Evolutionary conservation across 2,329 filamentous ascomycete genomes (phyloP), one percentile per base, ranked within the genome.

Genomic region (Paraphoma chrysanthemicola): DNA sequence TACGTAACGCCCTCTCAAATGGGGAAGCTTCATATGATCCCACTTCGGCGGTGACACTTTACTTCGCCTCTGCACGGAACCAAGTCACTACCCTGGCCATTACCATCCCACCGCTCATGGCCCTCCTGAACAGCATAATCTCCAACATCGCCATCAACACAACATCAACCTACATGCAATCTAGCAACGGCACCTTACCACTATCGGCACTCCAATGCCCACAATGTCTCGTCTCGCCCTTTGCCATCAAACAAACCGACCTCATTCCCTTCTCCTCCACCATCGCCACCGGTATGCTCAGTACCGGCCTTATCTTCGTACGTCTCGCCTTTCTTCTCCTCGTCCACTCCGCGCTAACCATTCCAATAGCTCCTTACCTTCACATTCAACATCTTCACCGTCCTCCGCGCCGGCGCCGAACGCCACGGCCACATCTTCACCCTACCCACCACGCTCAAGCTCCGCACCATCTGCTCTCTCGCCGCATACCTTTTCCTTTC

Each of bases 401-500:
- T 36, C 33, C 33, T 36, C 14, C 33, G 33, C 9, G 9, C 33
- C 33, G 33, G 33, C 9, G 33, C 33, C 33, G 9, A 10, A 10
- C 33, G 14, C 18, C 36, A 51, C 29, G 53, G 53, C 31, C 47
- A 51, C 44, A 28, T 55, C 48, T 30, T 55, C 47, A 46, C 53
- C 14, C 53, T 55, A 11, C 41, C 11, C 23, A 45, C 54, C 6
- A 45, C 45, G 16, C 45, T 58, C 42, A 28, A 28, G 23, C 29
- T 54, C 29, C 51, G 55, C 31, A 58, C 51, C 33, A 5, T 44
- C 23, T 17, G 29, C 33, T 58, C 55, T 5, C 31, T 54, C 6
- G 9, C 38, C 11, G 29, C 51, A 11, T 54, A 58, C 44, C 38
- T 54, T 33, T 51, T 58, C 48, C 48, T 58, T 18, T 50, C 55